Base-by-base conservation (phyloP, 2,329 filamentous ascomycete species). In the Sarocladium kiliense region DNA sequence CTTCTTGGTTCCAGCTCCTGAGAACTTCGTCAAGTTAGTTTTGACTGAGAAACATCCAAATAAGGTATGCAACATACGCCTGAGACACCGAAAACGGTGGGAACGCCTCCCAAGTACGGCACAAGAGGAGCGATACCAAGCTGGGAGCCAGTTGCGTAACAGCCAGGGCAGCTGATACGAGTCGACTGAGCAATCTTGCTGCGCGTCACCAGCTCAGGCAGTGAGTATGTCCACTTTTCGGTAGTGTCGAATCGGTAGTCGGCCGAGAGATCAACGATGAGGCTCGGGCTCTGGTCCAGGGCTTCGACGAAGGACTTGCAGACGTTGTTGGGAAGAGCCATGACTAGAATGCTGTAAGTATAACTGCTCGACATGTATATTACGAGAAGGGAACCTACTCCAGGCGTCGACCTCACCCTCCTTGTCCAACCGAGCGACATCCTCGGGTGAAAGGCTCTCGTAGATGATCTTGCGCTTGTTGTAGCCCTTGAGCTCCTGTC, bases 271-370 rank as follows among this genome's bases (percentile, higher is more conserved):
- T 99, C 94, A 45, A 99, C 80, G 62, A 97, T 89, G 39, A 97
- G 77, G 63, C 88, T 91, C 59, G 81, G 81, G 64, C 78, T 76
- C 65, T 87, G 81, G 63, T 92, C 83, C 54, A 97, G 83, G 7
- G 93, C 93, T 60, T 97, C 90, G 10, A 97, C 88, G 63, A 88
- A 99, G 0, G 94, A 92, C 74, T 91, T 89, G 82, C 91, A 97
- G 51, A 96, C 91, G 58, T 90, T 89, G 66, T 97, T 99, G 44
- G 93, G 94, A 27, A 97, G 84, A 34, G 94, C 94, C 89, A 97
- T 94, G 44, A 97, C 89, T 47, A 23, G 25, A 27, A 30, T 3
- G 12, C 10, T 27, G 25, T 16, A 23, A 27, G 10, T 27, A 14
- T 47, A 5, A 16, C 11, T 23, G n/a, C 27, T 16, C 3, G 25